Base-by-base conservation (phyloP, 306 rosid species). In the Cucurbita maxima region DNA sequence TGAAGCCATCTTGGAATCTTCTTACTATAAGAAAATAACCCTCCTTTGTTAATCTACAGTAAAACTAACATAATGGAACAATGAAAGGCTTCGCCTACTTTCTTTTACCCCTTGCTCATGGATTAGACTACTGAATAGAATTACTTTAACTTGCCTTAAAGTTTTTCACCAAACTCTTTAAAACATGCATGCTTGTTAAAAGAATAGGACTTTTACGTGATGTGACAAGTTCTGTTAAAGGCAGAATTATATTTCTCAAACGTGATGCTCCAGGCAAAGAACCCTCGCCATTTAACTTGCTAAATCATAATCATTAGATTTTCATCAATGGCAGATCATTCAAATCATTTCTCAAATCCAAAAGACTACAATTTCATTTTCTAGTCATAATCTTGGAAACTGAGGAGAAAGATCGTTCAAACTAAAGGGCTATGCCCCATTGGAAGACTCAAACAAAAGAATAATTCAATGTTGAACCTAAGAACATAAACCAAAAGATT, bases 1-100 rank as follows among this genome's bases (percentile, higher is more conserved):
- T 11, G 36, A 14, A 9, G 71, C 81, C 83, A 81, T 81, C 75
- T 76, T 44, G n/a, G 37, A 20, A 67, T 58, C 75, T 73, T 50
- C 72, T 76, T 45, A 43, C 62, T 58, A 34, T 40, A 43, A 37
- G 25, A 68, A 67, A 43, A 44, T 5, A 19, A 43, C 44, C 54
- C 12, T 41, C 72, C 0, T 16, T 63, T 38, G 54, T 11, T 10
- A 30, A 30, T 30, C 34, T 30, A 30, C 34, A 43, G 54, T 66
- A 18, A 66, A 44, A 43, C 54, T 10, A 64, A 67, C 38, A 67
- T 44, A 67, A 47, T 20, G 72, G 10, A 22, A 68, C 40, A 13
- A 22, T 47, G 47, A 64, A 64, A 34, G 5, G 12, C 34, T 67
- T 66, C 37, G 22, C 55, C 40, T 10, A 8, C 71, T n/a, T 41